A percentile compares a stretch with the other conserved stretches of the same genome.
These are phyloP conservation scores for Lunasporangiospora selenospora DNA, from an alignment of 192 early-diverging fungal species.

Conservation along the genomic window DNA sequence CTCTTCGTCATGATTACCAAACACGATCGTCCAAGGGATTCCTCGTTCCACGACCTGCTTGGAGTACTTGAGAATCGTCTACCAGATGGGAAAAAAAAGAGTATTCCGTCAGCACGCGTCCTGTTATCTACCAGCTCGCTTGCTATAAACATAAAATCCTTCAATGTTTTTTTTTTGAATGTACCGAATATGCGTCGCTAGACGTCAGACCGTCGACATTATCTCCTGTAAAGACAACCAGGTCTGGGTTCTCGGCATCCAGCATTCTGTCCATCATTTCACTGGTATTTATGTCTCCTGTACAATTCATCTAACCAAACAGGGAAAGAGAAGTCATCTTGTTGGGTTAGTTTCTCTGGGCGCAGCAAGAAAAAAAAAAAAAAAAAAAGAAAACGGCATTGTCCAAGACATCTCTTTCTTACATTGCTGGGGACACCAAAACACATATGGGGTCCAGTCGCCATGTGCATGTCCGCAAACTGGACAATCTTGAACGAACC, in stretches of 20 bases:
- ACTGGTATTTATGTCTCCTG: slow-evolving; percentile 49
- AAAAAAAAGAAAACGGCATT: neutral
- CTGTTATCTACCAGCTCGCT: neutral
- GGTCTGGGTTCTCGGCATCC: slow-evolving; percentile 50
- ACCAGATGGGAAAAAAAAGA: neutral
- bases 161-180: neutral
- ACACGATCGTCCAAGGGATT: slow-evolving; percentile 50
- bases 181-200: slow-evolving; percentile 42
- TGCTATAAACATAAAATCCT: neutral
- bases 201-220: slow-evolving; percentile 50
- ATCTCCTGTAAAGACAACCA: slow-evolving; percentile 55
- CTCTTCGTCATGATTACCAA: slow-evolving; percentile 57
- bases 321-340: too few relatives aligned
- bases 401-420: neutral
- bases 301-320: slow-evolving; percentile 51
- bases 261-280: slow-evolving; percentile 49
- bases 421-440: slow-evolving; percentile 37
- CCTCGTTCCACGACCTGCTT: slow-evolving; percentile 31
- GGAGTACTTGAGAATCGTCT: slow-evolving; percentile 46
- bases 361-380: neutral
- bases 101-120: neutral
- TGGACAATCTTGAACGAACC: slow-evolving; percentile 57
- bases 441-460: slow-evolving; percentile 50
- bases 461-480: slow-evolving; percentile 55
- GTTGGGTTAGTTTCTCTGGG: too few relatives aligned